phyloP scores from a whole-genome alignment of 768 basidiomycete genomes.

The Hydnum rufescens region DNA sequence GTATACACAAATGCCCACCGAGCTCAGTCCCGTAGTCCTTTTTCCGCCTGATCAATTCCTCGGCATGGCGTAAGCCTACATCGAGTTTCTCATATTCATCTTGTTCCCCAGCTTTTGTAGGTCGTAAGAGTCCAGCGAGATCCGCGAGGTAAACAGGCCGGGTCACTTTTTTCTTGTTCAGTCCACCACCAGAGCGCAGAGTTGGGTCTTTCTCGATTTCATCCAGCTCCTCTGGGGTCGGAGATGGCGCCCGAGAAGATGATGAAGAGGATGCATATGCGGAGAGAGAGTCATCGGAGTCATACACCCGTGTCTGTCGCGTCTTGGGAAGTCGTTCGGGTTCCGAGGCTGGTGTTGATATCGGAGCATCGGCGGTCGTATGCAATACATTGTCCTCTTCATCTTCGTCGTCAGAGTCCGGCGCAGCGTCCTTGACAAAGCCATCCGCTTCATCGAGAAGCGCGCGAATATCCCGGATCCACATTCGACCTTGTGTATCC shows the following conservation, averaged over 20 bases:
- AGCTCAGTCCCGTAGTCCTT: conserved; percentile 72
- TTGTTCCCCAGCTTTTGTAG: conserved; percentile 33
- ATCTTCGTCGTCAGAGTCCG: not conserved
- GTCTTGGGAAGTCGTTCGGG: not conserved
- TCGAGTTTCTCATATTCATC: conserved; percentile 60
- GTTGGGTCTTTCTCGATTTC: conserved; percentile 79
- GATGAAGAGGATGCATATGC: conserved; percentile 53
- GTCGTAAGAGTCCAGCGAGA: conserved; percentile 56
- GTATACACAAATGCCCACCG: conserved; percentile 24
- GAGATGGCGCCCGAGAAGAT: conserved; percentile 56
- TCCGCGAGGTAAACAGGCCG: conserved; percentile 83
- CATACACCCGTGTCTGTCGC: too few species aligned
- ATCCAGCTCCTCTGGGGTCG: conserved; percentile 58
- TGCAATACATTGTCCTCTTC: too few species aligned
- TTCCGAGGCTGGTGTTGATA: not conserved
- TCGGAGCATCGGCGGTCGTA: not conserved
- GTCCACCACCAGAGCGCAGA: conserved; percentile 34
- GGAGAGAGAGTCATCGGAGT: conserved; percentile 51
- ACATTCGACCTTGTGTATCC: conserved; percentile 38
- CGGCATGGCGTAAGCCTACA: conserved; percentile 60
- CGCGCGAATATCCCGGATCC: conserved; percentile 41
- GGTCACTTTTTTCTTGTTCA: conserved; percentile 37
- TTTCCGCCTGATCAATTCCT: conserved; percentile 71
- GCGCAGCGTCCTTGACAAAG: conserved; percentile 15
- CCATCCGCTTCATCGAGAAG: conserved; percentile 16